Base-by-base conservation (phyloP, 768 basidiomycete genomes). In the Clitopilus hobsonii region DNA sequence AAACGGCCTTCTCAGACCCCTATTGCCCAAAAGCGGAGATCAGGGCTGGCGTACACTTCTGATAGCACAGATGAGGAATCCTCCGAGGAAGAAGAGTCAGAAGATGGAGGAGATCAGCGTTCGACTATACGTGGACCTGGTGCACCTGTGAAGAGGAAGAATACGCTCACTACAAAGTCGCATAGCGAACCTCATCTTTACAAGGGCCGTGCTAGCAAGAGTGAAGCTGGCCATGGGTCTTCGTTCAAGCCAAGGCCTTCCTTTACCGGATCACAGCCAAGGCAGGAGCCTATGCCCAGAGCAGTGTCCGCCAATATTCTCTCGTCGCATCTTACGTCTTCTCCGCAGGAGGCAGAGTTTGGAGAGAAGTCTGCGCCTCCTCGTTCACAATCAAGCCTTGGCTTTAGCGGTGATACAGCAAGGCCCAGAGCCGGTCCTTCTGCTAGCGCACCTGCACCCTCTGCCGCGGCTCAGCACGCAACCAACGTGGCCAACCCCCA, bases 361-460 rank as follows among this genome's bases (percentile, higher is more conserved):
- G 48, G 27, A 29, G 38, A 29, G 41, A 55, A 52, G 7, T 53
- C 27, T 18, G 60, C 65, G 5, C 13, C 59, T 10, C 61, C 67
- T 5, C 67, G 71, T 26, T 65, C 74, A 2, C 73, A 71, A 48
- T 74, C 74, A 14, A 71, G 63, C 63, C 55, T 73, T 14, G 69
- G 68, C 24, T 63, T 65, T 51, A 41, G n/a, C n/a, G n/a, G 47
- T 28, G 51, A 49, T 28, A 59, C 63, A 14, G 63, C 60, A 13
- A 72, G 80, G 38, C 65, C 63, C n/a, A 74, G 80, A 1, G 82
- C 82, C 23, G 84, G 82, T 49, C 72, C 69, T 38, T 87, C 86
- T 7, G 77, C 83, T 2, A 84, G 84, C 58, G 84, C 85, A 4
- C 54, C 83, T 32, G 68, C 74, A 2, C 83, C 83, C 0, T 75